Conservation (phyloP, 1,284 basidiomycete species). For the Flammula alnicola region DNA sequence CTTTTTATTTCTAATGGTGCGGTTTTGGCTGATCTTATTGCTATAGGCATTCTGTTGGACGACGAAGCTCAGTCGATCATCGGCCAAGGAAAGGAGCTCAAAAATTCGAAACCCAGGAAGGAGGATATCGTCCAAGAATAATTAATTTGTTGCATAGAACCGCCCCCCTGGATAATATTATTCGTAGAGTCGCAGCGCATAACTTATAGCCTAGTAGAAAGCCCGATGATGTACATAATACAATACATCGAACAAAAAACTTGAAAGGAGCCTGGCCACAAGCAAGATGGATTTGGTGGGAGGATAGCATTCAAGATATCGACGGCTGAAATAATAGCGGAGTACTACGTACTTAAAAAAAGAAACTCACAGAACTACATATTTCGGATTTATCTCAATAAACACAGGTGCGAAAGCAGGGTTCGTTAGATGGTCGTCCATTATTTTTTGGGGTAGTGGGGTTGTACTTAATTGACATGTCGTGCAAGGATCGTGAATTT, state of each 20-base stretch:
- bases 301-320: constrained; percentile 10
- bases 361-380: not conserved
- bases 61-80: constrained; percentile 76
- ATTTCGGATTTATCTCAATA: not conserved
- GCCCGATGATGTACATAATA: constrained; percentile 4
- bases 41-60: constrained; percentile 69
- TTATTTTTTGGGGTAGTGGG: constrained; percentile 6
- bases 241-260: constrained; percentile 9
- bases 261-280: too few species aligned
- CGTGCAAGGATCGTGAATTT: constrained; percentile 4
- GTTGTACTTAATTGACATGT: not conserved
- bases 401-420: not conserved
- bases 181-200: constrained; percentile 8
- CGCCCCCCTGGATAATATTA: constrained; percentile 8
- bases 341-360: constrained; percentile 4
- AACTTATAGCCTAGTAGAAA: constrained; percentile 11
- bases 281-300: not conserved
- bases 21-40: constrained; percentile 18
- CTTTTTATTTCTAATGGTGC: constrained; percentile 9
- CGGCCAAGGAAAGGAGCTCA: constrained; percentile 76
- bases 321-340: constrained; percentile 5
- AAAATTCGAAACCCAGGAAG: constrained; percentile 78
- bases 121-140: constrained; percentile 87
- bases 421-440: constrained; percentile 3
- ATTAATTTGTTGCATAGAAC: constrained; percentile 19